These are phyloP conservation scores for Solanum corneliomulleri DNA, from an alignment of 257 asterid genomes.

Conservation along the genomic window DNA sequence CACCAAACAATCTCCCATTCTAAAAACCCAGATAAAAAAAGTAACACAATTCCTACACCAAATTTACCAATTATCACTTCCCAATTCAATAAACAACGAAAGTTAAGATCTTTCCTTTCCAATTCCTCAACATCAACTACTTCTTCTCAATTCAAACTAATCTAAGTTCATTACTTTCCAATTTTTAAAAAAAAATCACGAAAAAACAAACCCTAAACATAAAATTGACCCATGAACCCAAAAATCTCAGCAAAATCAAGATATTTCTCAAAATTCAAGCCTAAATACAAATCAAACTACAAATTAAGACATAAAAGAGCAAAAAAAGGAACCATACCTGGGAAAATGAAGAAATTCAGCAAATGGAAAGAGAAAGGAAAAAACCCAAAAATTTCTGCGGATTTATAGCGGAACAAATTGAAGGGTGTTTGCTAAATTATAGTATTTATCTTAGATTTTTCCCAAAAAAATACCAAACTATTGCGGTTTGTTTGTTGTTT, in stretches of 20 bases:
- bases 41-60: background rate
- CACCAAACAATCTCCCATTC: constrained; percentile 56
- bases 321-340: background rate
- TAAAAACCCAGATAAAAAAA: constrained; percentile 14
- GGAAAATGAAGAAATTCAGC: background rate
- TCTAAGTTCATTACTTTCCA: background rate
- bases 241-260: background rate
- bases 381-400: background rate
- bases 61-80: constrained; percentile 8
- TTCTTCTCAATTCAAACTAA: background rate
- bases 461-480: background rate
- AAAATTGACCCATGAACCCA: background rate
- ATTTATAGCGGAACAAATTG: background rate
- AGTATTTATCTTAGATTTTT: background rate
- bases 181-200: background rate
- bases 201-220: background rate
- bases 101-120: background rate
- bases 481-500: background rate
- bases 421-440: background rate
- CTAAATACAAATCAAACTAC: background rate
- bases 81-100: background rate
- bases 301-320: background rate
- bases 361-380: background rate
- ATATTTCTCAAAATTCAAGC: background rate
- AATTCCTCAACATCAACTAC: background rate